Evolutionary conservation across 495 filamentous ascomycete species (phyloP).

Genomic region (Hyaloscypha finlandica): DNA sequence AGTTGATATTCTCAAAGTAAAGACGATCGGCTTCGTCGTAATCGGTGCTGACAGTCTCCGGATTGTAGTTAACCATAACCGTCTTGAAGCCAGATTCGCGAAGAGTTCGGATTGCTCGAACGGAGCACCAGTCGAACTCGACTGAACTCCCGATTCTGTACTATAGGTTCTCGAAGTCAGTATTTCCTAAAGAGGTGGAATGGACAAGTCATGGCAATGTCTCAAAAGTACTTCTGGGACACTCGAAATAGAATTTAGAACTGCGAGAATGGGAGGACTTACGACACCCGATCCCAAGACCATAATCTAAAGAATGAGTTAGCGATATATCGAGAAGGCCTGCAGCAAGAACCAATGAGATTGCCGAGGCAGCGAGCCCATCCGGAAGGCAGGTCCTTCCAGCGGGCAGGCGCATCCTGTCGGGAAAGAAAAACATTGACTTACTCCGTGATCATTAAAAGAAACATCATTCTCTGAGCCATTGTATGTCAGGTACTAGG

Average conservation of each 20-base stretch:
- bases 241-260: no score
- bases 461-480: slow-evolving; percentile 80
- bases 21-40: slow-evolving; percentile 95
- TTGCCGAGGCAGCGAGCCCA: no score
- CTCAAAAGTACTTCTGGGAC: no score
- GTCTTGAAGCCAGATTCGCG: slow-evolving; percentile 89
- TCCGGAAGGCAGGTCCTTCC: no score
- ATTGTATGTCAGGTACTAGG: slow-evolving; percentile 85
- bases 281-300: slow-evolving; percentile 89
- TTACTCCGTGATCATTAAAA: slow-evolving; percentile 81
- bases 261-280: no score
- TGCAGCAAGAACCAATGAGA: no score
- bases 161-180: no score
- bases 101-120: slow-evolving; percentile 90
- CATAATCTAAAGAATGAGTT: slow-evolving; percentile 50
- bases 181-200: no score
- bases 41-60: slow-evolving; percentile 92
- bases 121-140: slow-evolving; percentile 99
- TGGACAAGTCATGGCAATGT: no score
- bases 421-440: no score
- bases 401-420: no score
- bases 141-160: slow-evolving; percentile 98
- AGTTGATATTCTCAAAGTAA: slow-evolving; percentile 96
- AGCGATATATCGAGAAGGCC: no score
- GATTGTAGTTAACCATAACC: slow-evolving; percentile 98